Evolutionary conservation across 2,329 filamentous ascomycete species (phyloP).

Genomic region (Epichloe scottii): DNA sequence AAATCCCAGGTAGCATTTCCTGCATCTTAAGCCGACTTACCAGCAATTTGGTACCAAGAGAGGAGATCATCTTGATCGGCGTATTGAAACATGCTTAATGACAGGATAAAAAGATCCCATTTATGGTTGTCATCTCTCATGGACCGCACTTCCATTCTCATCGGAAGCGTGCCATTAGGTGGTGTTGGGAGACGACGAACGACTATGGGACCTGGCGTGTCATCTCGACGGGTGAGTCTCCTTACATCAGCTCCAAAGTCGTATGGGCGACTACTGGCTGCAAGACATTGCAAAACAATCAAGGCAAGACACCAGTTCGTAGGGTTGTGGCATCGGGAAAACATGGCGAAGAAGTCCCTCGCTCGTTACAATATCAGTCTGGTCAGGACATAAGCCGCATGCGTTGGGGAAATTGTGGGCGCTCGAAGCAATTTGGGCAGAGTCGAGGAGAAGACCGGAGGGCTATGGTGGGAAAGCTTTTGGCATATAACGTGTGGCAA

Average conservation of each 20-base stretch:
- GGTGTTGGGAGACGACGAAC: conserved; percentile 29
- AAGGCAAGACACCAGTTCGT: background rate
- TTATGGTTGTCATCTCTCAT: conserved; percentile 50
- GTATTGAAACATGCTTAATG: conserved; percentile 58
- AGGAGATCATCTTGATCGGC: conserved; percentile 48
- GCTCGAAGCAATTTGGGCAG: background rate
- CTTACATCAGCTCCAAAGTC: conserved; percentile 37
- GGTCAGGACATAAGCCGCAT: background rate
- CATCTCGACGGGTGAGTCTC: conserved; percentile 28
- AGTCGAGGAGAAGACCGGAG: background rate
- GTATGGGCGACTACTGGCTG: conserved; percentile 22
- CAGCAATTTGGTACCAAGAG: conserved; percentile 70
- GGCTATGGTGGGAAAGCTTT: background rate
- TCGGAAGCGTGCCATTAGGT: conserved; percentile 26
- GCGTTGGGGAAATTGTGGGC: background rate
- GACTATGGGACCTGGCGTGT: conserved; percentile 24
- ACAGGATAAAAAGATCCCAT: conserved; percentile 68
- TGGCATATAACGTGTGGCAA: background rate
- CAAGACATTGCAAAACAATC: conserved; percentile 4
- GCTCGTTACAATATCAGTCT: background rate
- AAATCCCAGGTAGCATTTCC: background rate
- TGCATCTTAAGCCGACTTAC: conserved; percentile 30
- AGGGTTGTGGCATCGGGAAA: background rate
- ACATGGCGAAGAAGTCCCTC: conserved; percentile 2
- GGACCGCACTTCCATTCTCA: conserved; percentile 55